Evolutionary conservation across 2,329 filamentous ascomycete genomes (phyloP).

Genomic region (Cladosporium sp.): DNA sequence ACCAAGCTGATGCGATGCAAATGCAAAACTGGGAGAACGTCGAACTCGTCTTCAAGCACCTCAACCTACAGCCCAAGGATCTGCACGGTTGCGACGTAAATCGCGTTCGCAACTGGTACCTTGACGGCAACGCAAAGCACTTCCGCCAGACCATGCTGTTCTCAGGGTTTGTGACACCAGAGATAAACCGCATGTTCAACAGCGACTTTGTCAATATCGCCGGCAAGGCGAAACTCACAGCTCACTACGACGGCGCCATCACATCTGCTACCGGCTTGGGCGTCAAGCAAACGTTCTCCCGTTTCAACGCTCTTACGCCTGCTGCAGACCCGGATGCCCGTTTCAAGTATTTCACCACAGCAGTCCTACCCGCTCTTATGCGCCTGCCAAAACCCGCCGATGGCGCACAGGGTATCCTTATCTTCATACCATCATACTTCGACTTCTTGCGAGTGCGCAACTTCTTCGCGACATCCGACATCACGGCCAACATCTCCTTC

Average conservation of each 20-base stretch:
- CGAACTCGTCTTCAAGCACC: slow-evolving; percentile 82
- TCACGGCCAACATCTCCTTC: slow-evolving; percentile 59
- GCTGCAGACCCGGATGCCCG: slow-evolving; percentile 76
- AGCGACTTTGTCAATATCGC: slow-evolving; percentile 72
- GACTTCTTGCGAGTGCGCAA: slow-evolving; percentile 94
- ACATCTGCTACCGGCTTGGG: slow-evolving; percentile 47
- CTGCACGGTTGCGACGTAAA: slow-evolving; percentile 91
- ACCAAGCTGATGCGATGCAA: slow-evolving; percentile 86
- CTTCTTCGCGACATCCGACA: slow-evolving; percentile 70
- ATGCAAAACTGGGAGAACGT: slow-evolving; percentile 99
- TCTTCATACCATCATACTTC: slow-evolving; percentile 90
- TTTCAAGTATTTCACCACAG: slow-evolving; percentile 84
- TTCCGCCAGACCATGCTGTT: slow-evolving; percentile 83
- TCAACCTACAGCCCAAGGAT: slow-evolving; percentile 78
- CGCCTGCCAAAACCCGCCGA: slow-evolving; percentile 60
- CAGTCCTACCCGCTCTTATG: slow-evolving; percentile 69
- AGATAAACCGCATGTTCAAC: slow-evolving; percentile 75
- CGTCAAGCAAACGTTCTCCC: slow-evolving; percentile 81
- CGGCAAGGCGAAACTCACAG: slow-evolving; percentile 69
- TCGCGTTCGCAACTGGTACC: slow-evolving; percentile 83
- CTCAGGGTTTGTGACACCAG: slow-evolving; percentile 79
- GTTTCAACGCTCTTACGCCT: slow-evolving; percentile 69
- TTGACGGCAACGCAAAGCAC: slow-evolving; percentile 76
- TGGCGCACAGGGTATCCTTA: slow-evolving; percentile 59
- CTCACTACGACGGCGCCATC: slow-evolving; percentile 64